These are phyloP conservation scores for Saccharomyces hybrid DNA, from an alignment of 1,139 yeast species.

Conservation along the genomic window DNA sequence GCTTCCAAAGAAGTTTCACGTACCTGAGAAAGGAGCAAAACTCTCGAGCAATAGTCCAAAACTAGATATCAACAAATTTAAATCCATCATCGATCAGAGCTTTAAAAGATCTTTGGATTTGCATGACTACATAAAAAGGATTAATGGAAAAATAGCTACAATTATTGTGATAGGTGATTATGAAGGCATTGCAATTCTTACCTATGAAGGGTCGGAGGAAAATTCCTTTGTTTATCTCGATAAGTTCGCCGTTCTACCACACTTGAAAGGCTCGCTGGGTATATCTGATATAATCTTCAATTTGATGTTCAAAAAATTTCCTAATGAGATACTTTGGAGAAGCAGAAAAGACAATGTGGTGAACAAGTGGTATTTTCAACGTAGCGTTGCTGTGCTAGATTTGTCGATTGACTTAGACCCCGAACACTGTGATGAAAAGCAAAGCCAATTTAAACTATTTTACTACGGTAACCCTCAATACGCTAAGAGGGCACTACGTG, in stretches of 20 bases:
- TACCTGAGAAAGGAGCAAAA: neutral
- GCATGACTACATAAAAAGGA: constrained; percentile 56
- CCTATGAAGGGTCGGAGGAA: constrained; percentile 51
- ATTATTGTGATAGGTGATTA: constrained; percentile 85
- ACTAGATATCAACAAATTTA: constrained; percentile 51
- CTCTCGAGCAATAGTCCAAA: constrained; percentile 22
- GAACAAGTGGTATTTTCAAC: constrained; percentile 94
- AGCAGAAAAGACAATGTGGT: constrained; percentile 82
- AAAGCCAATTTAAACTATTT: constrained; percentile 29
- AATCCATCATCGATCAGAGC: constrained; percentile 64
- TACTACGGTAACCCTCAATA: constrained; percentile 27
- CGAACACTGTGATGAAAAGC: constrained; percentile 23
- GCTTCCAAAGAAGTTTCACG: constrained; percentile 14
- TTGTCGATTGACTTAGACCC: constrained; percentile 36
- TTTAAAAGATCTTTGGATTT: constrained; percentile 63
- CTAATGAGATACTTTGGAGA: constrained; percentile 79
- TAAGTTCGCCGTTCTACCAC: constrained; percentile 81
- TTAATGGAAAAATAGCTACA: constrained; percentile 62
- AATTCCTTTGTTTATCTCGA: constrained; percentile 60
- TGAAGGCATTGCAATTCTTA: constrained; percentile 89
- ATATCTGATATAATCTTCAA: constrained; percentile 91
- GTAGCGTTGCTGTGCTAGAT: constrained; percentile 56
- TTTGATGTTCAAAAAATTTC: constrained; percentile 59
- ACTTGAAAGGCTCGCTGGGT: constrained; percentile 84
- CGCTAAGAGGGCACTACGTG: constrained; percentile 11